Conservation (phyloP, 495 filamentous ascomycete genomes). For the Collariella sp. region DNA sequence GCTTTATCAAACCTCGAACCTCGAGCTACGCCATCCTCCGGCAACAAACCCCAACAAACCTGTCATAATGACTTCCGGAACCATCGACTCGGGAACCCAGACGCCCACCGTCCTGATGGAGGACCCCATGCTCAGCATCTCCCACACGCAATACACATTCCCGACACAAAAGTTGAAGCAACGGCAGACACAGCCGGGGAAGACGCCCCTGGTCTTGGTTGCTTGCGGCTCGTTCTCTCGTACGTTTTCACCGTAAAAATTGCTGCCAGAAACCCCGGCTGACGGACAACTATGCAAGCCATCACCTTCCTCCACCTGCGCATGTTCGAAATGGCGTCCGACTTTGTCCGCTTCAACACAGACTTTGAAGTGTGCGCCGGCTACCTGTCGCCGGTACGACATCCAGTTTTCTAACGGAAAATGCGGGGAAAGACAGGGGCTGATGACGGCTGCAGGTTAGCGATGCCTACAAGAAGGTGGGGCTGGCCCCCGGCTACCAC, state of each 20-base stretch:
- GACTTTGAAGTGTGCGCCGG: constrained; percentile 80
- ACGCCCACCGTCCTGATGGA: constrained; percentile 1
- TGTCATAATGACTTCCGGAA: neutral
- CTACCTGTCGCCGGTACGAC: constrained; percentile 50
- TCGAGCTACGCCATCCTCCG: no score
- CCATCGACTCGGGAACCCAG: constrained; percentile 1
- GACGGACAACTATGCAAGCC: constrained; percentile 32
- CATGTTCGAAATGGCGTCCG: constrained; percentile 88
- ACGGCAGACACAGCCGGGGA: constrained; percentile 56
- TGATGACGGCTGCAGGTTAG: constrained; percentile 12
- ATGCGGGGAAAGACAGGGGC: neutral
- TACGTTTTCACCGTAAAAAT: neutral
- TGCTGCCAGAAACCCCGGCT: neutral
- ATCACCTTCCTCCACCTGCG: constrained; percentile 82
- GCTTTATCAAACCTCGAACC: neutral
- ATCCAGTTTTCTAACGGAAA: no score
- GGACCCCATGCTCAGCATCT: neutral
- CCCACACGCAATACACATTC: constrained; percentile 55
- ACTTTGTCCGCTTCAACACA: constrained; percentile 70
- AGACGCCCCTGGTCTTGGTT: constrained; percentile 73
- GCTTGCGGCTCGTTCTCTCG: constrained; percentile 81
- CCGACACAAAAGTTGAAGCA: constrained; percentile 60
- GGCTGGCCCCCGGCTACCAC: constrained; percentile 51
- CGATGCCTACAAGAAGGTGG: constrained; percentile 87
- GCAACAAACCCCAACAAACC: neutral